Conservation (phyloP, 2,329 filamentous ascomycete genomes). For the Pseudonectria buxi region DNA sequence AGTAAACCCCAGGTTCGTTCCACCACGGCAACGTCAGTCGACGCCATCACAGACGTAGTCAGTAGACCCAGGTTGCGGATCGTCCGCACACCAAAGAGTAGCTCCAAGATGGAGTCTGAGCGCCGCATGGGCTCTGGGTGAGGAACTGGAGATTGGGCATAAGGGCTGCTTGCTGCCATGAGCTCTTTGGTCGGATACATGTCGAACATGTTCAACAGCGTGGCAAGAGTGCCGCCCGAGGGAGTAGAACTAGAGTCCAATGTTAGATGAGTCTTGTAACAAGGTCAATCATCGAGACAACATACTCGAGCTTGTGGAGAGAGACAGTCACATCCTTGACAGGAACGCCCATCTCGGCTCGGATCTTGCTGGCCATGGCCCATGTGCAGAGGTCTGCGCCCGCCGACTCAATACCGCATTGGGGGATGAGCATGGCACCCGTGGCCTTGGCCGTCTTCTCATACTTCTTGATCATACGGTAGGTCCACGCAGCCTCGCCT, state of each 20-base stretch:
- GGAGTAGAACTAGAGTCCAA: conserved; percentile 27
- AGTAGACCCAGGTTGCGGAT: conserved; percentile 49
- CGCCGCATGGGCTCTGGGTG: conserved; percentile 29
- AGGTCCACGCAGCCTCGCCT: conserved; percentile 52
- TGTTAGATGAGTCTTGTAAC: conserved; percentile 4
- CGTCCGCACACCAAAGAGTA: conserved; percentile 41
- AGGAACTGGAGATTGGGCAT: conserved; percentile 50
- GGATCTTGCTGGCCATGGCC: conserved; percentile 44
- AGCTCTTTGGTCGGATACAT: conserved; percentile 44
- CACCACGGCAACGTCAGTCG: conserved; percentile 48
- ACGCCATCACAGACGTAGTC: conserved; percentile 44
- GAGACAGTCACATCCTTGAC: conserved; percentile 50
- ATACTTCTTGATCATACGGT: conserved; percentile 55
- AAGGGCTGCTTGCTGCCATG: conserved; percentile 40
- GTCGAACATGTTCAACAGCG: conserved; percentile 55
- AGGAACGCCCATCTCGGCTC: conserved; percentile 40
- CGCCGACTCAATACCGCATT: conserved; percentile 56
- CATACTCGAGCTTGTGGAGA: conserved; percentile 36
- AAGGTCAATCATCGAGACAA: neutral
- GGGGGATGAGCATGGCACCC: conserved; percentile 55
- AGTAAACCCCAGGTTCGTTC: conserved; percentile 58
- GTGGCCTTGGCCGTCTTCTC: conserved; percentile 43
- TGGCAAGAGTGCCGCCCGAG: conserved; percentile 63
- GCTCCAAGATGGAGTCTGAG: conserved; percentile 31
- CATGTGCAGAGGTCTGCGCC: conserved; percentile 54